These are phyloP conservation scores for Sclerotinia trifoliorum DNA, from an alignment of 2,329 filamentous ascomycete species.

Conservation along the genomic window DNA sequence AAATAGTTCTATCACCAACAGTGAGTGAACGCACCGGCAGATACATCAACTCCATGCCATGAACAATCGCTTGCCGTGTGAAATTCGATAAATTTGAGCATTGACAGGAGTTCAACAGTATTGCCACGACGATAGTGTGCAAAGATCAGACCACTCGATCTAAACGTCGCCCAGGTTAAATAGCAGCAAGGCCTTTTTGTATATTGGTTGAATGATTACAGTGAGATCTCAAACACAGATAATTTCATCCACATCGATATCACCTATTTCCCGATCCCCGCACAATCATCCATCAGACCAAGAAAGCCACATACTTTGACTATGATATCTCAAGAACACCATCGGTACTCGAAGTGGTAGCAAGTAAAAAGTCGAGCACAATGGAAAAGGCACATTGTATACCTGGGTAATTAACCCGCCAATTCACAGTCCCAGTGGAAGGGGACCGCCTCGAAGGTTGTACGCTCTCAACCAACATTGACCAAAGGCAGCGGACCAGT, in stretches of 20 bases:
- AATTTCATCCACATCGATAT: background rate
- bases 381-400: background rate
- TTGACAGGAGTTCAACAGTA: background rate
- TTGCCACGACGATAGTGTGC: background rate
- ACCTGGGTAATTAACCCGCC: no score
- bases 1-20: background rate
- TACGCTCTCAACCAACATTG: background rate
- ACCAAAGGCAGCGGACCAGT: background rate
- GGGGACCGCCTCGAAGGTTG: background rate
- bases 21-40: background rate
- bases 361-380: no score
- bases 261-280: background rate
- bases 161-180: background rate
- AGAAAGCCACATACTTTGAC: background rate
- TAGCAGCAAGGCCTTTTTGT: background rate
- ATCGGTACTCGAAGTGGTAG: no score
- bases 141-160: conserved; percentile 2
- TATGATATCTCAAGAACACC: no score
- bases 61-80: background rate
- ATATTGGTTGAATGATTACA: background rate
- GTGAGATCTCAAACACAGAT: background rate
- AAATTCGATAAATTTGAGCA: background rate
- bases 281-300: background rate
- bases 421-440: no score
- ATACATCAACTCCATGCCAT: background rate